Evolutionary conservation across 768 basidiomycete genomes (phyloP), one percentile per base, ranked within the genome.

Genomic region (Tricholoma terreum): DNA sequence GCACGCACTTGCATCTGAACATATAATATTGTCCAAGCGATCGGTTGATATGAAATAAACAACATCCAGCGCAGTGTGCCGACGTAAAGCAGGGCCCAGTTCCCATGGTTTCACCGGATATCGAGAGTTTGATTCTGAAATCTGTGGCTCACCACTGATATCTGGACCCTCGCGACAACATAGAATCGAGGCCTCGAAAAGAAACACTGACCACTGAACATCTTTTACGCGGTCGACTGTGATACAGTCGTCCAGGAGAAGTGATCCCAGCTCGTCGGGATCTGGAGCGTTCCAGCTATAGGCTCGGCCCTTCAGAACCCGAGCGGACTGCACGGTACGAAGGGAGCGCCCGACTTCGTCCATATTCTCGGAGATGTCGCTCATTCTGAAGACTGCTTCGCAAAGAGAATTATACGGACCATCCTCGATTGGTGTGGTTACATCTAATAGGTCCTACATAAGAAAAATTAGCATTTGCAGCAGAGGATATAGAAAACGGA

Each of bases 21-120:
- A 64, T 22, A 70, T 65, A 4, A 75, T 52, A 8, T 62, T 51
- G 19, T 57, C 63, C 24, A 76, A 57, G 4, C 54, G 60, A 19
- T 58, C 52, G 2, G 68, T 69, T 6, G 72, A 70, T 21, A 76
- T 71, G 7, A 70, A 70, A 57, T 70, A 61, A 2, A 70, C 63
- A 7, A 76, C 56, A 42, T 69, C 63, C 33, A 77, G 54, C 1
- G 67, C 65, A 21, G 63, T 65, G 11, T 48, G 62, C 48, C 65
- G 61, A 40, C 65, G 60, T 22, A 76, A 61, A 0, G 73, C 75
- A 7, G 72, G 70, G 1, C 77, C 77, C 8, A 75, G 54, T 58
- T 75, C 73, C 77, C 77, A 78, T 2, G 73, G 58, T 10, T 62
- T 56, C 3, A 75, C 66, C 1, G 76, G 75, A 58, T 77, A 75